Conservation (phyloP, 257 asterid genomes). For the Rauvolfia tetraphylla region DNA sequence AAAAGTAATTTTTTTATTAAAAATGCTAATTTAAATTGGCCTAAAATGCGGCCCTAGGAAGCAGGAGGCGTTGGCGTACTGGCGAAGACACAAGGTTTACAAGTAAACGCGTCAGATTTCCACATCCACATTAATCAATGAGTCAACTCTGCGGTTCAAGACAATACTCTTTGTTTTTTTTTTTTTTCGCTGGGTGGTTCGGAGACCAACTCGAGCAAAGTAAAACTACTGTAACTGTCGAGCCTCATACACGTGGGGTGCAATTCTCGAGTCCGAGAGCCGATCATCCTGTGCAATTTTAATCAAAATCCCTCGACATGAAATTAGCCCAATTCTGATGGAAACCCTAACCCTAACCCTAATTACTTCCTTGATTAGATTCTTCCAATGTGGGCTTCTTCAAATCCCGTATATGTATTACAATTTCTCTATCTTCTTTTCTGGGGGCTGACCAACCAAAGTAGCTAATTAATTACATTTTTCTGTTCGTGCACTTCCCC, state of each 20-base stretch:
- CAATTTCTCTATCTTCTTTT: conserved; percentile 30
- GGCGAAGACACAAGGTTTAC: background rate
- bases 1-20: too few relatives aligned
- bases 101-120: background rate
- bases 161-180: too few relatives aligned
- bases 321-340: conserved; percentile 44
- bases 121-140: background rate
- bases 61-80: conserved; percentile 2
- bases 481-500: conserved; percentile 19
- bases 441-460: conserved; percentile 49
- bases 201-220: too few relatives aligned
- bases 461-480: conserved; percentile 18
- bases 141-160: background rate
- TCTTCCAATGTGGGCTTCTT: conserved; percentile 30
- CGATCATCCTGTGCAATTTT: conserved; percentile 35
- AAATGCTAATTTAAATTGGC: too few relatives aligned
- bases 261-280: conserved; percentile 20
- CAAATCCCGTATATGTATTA: conserved; percentile 13
- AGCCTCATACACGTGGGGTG: too few relatives aligned
- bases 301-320: conserved; percentile 37
- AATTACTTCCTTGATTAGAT: conserved; percentile 27
- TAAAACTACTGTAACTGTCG: too few relatives aligned
- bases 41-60: too few relatives aligned
- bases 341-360: conserved; percentile 60
- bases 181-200: too few relatives aligned